Percentiles rank a stretch among this genome's conserved stretches.
These are phyloP conservation scores for Paecilomyces sp. DNA, from an alignment of 2,329 filamentous ascomycete genomes.

Conservation along the genomic window DNA sequence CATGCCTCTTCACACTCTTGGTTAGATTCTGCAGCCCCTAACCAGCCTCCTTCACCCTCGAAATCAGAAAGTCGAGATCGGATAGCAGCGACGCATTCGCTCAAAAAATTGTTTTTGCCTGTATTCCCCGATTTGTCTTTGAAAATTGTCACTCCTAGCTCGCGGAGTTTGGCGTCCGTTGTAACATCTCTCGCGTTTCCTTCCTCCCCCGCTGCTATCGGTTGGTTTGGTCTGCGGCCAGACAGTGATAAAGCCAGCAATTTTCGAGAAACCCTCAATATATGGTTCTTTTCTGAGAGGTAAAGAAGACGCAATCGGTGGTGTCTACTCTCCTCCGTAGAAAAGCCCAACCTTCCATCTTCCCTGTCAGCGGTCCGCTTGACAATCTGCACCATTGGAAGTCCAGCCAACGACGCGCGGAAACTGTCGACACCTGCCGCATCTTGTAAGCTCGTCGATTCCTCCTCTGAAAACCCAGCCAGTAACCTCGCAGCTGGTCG, in stretches of 20 bases:
- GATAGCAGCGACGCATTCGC: slow-evolving; percentile 28
- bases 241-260: slow-evolving; percentile 27
- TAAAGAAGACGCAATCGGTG: slow-evolving; percentile 65
- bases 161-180: slow-evolving; percentile 9
- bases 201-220: slow-evolving; percentile 2
- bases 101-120: slow-evolving; percentile 18
- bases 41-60: slow-evolving; percentile 37
- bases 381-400: slow-evolving; percentile 26
- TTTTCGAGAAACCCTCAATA: slow-evolving; percentile 57
- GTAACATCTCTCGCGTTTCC: slow-evolving; percentile 10
- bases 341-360: slow-evolving; percentile 44
- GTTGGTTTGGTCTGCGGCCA: slow-evolving; percentile 12
- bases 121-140: slow-evolving; percentile 17
- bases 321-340: slow-evolving; percentile 55
- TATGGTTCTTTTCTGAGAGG: slow-evolving; percentile 62
- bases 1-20: slow-evolving; percentile 56
- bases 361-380: slow-evolving; percentile 16
- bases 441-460: slow-evolving; percentile 67
- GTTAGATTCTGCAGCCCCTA: slow-evolving; percentile 41
- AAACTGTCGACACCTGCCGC: slow-evolving; percentile 60
- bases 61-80: slow-evolving; percentile 25
- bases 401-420: slow-evolving; percentile 48
- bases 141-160: slow-evolving; percentile 24
- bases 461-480: slow-evolving; percentile 67
- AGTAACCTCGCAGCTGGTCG: slow-evolving; percentile 67